These are phyloP conservation scores for Dipodascus geniculatus DNA, from an alignment of 805 yeast genomes.

Conservation along the genomic window DNA sequence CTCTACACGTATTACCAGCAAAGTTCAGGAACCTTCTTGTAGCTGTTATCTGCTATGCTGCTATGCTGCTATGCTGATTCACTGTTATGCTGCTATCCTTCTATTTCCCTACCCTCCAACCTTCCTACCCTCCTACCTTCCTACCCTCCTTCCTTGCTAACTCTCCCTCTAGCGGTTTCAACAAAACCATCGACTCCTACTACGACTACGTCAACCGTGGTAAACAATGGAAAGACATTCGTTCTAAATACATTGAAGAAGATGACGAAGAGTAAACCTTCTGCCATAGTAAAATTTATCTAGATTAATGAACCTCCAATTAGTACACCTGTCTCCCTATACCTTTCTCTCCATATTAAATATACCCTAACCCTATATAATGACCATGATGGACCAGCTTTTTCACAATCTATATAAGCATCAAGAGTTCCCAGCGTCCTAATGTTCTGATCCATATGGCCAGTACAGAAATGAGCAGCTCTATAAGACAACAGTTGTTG, in stretches of 20 bases:
- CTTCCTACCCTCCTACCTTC: conserved; percentile 14
- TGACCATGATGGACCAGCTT: not conserved
- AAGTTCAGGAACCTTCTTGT: no score
- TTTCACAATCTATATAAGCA: no score
- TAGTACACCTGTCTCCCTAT: no score
- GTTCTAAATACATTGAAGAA: conserved; percentile 16
- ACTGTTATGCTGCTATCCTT: not conserved
- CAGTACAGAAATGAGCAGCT: not conserved
- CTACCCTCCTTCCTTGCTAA: conserved; percentile 19
- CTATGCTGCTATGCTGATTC: no score
- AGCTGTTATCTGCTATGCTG: no score
- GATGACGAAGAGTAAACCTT: conserved; percentile 3
- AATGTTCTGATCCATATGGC: not conserved
- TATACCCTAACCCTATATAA: not conserved
- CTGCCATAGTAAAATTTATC: not conserved
- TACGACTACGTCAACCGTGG: conserved; percentile 7
- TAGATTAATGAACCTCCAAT: not conserved
- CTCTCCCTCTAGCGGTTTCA: conserved; percentile 25
- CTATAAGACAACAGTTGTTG: not conserved
- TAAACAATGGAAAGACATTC: conserved; percentile 24
- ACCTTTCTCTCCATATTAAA: no score
- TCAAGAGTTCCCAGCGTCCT: no score
- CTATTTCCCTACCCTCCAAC: not conserved
- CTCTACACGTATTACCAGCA: no score
- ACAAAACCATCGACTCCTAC: conserved; percentile 20